Evolutionary conservation across 108 stramenopile genomes (phyloP), one percentile per base, ranked within the genome.

Genomic region (Cyclotella choctawhatcheeana): DNA sequence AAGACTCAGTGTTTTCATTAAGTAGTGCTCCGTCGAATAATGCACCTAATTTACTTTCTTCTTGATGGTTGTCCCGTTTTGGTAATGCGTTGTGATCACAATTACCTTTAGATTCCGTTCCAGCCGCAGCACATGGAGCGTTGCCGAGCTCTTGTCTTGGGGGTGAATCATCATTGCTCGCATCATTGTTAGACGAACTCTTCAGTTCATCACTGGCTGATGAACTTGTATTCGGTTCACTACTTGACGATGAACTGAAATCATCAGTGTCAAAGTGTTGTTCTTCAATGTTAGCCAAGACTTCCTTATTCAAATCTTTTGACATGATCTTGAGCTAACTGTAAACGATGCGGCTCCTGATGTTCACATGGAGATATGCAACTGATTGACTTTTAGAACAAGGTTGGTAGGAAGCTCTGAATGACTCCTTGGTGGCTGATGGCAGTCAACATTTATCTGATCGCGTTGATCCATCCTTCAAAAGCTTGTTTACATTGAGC

Each of bases 181-280:
- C 31, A 10, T 52, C 51, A 22, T 52, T 22, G 12, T 24, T 12
- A 12, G 37, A 6, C 8, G 37, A 40, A 12, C 37, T n/a, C n/a
- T 48, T 48, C 4, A 48, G 47, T 17, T 48, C 47, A n/a, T 48
- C 47, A n/a, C 47, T 48, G 47, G 12, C 4, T 17, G 47, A 48
- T 4, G 47, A n/a, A n/a, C 16, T n/a, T n/a, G 47, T 48, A n/a
- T 48, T 48, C 17, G 18, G 47, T n/a, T 48, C 47, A n/a, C 17
- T 48, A 48, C 47, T 48, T n/a, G 47, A n/a, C 17, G 47, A 48
- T 48, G 47, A 17, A 48, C 47, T 48, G n/a, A 48, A 48, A n/a
- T 48, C 47, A n/a, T 48, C 47, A n/a, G 47, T 48, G 17, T 48
- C 16, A 17, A 48, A 48, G 17, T 8, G 4, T 48, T n/a, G 17